phyloP scores from a whole-genome alignment of 768 basidiomycete genomes.

The Chalciporus piperatus region DNA sequence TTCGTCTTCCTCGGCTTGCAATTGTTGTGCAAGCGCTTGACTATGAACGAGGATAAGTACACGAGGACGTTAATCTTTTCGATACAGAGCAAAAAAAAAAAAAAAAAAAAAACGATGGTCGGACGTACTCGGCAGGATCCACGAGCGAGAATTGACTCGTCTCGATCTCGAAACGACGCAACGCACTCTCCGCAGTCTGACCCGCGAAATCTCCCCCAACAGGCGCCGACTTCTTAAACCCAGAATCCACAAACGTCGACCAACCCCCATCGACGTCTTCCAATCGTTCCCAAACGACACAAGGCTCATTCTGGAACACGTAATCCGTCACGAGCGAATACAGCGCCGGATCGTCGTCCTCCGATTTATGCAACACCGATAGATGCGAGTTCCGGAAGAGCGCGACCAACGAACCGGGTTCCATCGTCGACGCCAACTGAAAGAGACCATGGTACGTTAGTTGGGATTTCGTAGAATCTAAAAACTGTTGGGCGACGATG shows the following conservation, averaged over 20 bases:
- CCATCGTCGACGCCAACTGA: slow-evolving; percentile 54
- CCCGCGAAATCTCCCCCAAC: slow-evolving; percentile 82
- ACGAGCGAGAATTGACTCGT: slow-evolving; percentile 37
- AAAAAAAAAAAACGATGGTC: not conserved
- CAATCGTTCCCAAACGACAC: slow-evolving; percentile 87
- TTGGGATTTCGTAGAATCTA: slow-evolving; percentile 74
- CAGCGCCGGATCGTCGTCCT: slow-evolving; percentile 44
- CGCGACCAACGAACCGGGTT: slow-evolving; percentile 66
- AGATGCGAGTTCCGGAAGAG: slow-evolving; percentile 91
- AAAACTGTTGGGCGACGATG: slow-evolving; percentile 60
- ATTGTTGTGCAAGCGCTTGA: slow-evolving; percentile 63
- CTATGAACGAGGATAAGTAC: no score
- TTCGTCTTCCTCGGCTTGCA: slow-evolving; percentile 81
- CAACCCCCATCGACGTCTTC: slow-evolving; percentile 83
- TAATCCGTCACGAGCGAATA: slow-evolving; percentile 87
- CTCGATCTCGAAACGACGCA: slow-evolving; percentile 48
- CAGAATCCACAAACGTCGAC: slow-evolving; percentile 74
- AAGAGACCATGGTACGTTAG: slow-evolving; percentile 88
- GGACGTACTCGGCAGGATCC: slow-evolving; percentile 64
- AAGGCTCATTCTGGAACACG: slow-evolving; percentile 71
- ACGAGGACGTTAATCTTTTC: no score
- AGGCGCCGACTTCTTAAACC: slow-evolving; percentile 61
- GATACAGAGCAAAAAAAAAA: not conserved
- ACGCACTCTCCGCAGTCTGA: slow-evolving; percentile 59
- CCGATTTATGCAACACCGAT: slow-evolving; percentile 74